A percentile compares a stretch with the other conserved stretches of the same genome.
phyloP scores from a whole-genome alignment of 176 grass and related monocot genomes.

The Aechmea fasciata region DNA sequence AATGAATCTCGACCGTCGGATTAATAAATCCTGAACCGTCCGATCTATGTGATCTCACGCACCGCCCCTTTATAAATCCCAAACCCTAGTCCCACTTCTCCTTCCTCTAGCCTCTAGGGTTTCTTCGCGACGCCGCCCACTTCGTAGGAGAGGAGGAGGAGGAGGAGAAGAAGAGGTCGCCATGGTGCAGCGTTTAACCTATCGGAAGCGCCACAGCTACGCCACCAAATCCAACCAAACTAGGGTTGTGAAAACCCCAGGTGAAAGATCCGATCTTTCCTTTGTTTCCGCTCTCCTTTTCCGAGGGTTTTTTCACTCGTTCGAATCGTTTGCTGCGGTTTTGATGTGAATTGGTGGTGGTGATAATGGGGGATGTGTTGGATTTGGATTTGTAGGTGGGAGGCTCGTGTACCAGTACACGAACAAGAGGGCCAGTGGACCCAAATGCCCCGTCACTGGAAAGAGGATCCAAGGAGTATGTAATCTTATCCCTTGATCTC shows the following conservation, averaged over 20 bases:
- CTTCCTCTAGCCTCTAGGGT: neutral
- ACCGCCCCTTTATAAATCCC: conserved; percentile 19
- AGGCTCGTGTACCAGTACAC: conserved; percentile 87
- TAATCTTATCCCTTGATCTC: neutral
- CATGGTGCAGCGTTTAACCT: conserved; percentile 67
- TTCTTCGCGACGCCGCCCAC: conserved; percentile 13
- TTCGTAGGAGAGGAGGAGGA: neutral
- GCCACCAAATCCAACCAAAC: conserved; percentile 36
- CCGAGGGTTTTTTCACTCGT: neutral
- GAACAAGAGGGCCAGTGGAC: conserved; percentile 72
- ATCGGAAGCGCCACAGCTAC: conserved; percentile 31
- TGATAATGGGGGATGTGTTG: conserved; percentile 1
- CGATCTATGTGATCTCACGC: conserved; percentile 47
- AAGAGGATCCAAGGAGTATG: conserved; percentile 90
- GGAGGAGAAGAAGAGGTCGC: conserved; percentile 16
- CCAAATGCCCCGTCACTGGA: conserved; percentile 77
- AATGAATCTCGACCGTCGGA: conserved; percentile 6
- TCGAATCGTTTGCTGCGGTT: neutral
- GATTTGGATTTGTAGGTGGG: conserved; percentile 38
- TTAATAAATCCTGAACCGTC: conserved; percentile 13
- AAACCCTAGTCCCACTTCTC: neutral
- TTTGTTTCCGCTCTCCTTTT: neutral
- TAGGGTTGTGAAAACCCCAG: conserved; percentile 33
- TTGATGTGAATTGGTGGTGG: neutral
- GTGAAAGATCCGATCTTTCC: conserved; percentile 4